Evolutionary conservation across 176 grass and related monocot genomes (phyloP).

Genomic region (Rhipidocladum racemiflorum): DNA sequence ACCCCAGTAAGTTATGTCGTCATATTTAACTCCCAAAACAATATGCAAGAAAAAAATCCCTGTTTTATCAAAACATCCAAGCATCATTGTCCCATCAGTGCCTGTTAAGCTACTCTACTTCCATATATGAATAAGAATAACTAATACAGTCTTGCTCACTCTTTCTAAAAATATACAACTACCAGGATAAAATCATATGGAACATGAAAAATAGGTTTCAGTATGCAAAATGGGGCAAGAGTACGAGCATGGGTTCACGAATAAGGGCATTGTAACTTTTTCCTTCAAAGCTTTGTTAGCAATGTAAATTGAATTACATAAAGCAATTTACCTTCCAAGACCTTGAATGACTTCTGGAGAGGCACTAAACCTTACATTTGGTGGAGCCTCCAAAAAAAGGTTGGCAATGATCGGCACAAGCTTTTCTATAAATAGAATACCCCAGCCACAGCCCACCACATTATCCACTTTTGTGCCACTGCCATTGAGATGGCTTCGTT

Average conservation of each 20-base stretch:
- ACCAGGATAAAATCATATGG: background rate
- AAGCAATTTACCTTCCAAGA: constrained; percentile 83
- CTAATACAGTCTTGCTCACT: background rate
- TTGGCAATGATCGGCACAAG: constrained; percentile 83
- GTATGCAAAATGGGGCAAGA: background rate
- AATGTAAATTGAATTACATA: constrained; percentile 1
- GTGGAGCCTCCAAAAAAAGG: constrained; percentile 79
- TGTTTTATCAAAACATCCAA: constrained; percentile 2
- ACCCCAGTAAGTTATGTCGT: background rate
- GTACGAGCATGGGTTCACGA: background rate
- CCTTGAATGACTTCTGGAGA: constrained; percentile 76
- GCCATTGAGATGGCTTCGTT: constrained; percentile 40
- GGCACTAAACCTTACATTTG: constrained; percentile 72
- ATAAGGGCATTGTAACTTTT: constrained; percentile 13
- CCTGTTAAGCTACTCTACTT: background rate
- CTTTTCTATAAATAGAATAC: constrained; percentile 79
- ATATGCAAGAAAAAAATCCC: background rate
- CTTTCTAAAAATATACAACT: background rate
- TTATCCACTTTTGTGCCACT: constrained; percentile 42
- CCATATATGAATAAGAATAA: constrained; percentile 6
- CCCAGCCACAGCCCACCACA: constrained; percentile 52
- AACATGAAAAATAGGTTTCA: background rate
- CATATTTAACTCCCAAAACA: background rate
- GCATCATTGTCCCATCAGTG: background rate
- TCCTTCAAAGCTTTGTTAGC: constrained; percentile 26